These are phyloP conservation scores for Saccharomycopsis fodiens DNA, from an alignment of 805 yeast genomes.

Conservation along the genomic window DNA sequence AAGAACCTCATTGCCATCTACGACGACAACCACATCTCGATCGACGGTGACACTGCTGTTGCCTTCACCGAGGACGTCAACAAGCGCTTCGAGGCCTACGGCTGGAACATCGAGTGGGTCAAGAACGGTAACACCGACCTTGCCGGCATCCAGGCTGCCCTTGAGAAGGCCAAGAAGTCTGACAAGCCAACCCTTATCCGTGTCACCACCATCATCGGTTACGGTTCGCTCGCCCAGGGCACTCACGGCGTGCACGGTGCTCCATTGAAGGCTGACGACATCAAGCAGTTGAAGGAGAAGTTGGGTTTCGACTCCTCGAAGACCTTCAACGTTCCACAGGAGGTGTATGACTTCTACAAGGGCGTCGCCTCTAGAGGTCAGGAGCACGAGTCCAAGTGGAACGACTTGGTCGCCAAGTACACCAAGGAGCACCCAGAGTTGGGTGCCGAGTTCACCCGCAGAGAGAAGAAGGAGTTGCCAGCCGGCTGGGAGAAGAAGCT, in stretches of 20 bases:
- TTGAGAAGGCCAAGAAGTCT: conserved; percentile 72
- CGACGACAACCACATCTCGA: conserved; percentile 95
- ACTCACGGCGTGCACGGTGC: conserved; percentile 94
- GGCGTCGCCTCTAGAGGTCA: conserved; percentile 53
- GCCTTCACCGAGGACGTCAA: conserved; percentile 92
- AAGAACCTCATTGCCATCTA: conserved; percentile 90
- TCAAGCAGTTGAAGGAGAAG: conserved; percentile 73
- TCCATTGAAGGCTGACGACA: conserved; percentile 90
- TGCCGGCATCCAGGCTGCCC: conserved; percentile 61
- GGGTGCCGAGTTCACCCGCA: conserved; percentile 74
- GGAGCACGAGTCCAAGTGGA: conserved; percentile 70
- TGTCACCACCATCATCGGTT: conserved; percentile 88
- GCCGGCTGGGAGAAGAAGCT: conserved; percentile 67
- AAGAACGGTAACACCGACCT: conserved; percentile 76
- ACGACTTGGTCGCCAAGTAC: conserved; percentile 54
- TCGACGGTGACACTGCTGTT: conserved; percentile 84
- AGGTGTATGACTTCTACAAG: conserved; percentile 66
- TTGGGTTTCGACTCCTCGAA: conserved; percentile 87
- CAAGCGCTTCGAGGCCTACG: conserved; percentile 82
- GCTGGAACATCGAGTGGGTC: conserved; percentile 83
- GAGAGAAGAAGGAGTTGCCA: conserved; percentile 75
- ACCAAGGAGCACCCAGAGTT: conserved; percentile 61
- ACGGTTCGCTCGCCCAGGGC: conserved; percentile 79
- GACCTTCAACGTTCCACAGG: conserved; percentile 71
- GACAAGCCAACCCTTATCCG: conserved; percentile 88